Percentiles rank a stretch among this genome's conserved stretches.
phyloP scores from a whole-genome alignment of 2,329 filamentous ascomycete species.

The Neofusicoccum ribis region DNA sequence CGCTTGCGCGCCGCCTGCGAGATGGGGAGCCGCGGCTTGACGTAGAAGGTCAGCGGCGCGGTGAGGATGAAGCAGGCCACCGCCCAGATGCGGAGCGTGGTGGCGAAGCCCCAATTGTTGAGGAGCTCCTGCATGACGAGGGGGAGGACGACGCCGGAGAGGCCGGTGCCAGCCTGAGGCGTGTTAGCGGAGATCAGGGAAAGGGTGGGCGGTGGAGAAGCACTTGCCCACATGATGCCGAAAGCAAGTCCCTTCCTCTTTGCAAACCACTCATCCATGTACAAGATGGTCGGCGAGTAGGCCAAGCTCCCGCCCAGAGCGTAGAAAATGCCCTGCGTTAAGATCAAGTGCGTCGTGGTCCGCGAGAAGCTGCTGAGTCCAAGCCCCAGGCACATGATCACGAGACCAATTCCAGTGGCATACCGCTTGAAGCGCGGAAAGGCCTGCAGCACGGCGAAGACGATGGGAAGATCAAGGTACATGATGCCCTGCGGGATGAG shows the following conservation, averaged over 20 bases:
- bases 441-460: constrained; percentile 36
- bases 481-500: constrained; percentile 37
- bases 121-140: constrained; percentile 44
- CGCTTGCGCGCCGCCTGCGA: constrained; percentile 23
- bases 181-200: neutral
- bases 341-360: constrained; percentile 56
- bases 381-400: constrained; percentile 37
- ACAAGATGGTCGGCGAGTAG: constrained; percentile 59
- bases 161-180: constrained; percentile 33
- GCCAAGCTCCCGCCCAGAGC: constrained; percentile 58
- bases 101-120: constrained; percentile 40
- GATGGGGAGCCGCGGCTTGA: constrained; percentile 36
- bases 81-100: constrained; percentile 43
- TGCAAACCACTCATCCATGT: constrained; percentile 65
- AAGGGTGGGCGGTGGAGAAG: constrained; percentile 23
- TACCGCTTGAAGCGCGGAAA: constrained; percentile 35
- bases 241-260: constrained; percentile 58
- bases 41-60: constrained; percentile 33
- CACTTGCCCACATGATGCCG: constrained; percentile 59
- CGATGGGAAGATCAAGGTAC: constrained; percentile 46
- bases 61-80: constrained; percentile 33
- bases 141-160: constrained; percentile 47
- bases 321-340: constrained; percentile 63
- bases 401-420: constrained; percentile 35
- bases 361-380: constrained; percentile 52